phyloP scores from a whole-genome alignment of 352 stramenopile genomes.

The Albugo laibachii region DNA sequence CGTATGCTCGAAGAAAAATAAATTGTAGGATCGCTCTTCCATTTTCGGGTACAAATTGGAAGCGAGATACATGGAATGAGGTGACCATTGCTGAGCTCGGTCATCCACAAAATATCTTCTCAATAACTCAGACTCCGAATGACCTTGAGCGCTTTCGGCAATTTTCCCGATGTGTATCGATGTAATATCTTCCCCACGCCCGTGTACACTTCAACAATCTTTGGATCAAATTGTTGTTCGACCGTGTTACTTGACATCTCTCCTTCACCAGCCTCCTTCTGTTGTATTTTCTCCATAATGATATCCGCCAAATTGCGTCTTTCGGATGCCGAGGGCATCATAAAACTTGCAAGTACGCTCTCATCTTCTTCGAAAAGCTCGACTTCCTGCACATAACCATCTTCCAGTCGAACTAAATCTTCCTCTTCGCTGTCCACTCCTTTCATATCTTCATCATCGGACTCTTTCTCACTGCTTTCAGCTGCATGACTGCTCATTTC shows the following conservation, averaged over 20 bases:
- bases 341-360: slow-evolving; percentile 71
- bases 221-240: slow-evolving; percentile 66
- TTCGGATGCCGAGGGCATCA: slow-evolving; percentile 51
- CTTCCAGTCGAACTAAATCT: slow-evolving; percentile 79
- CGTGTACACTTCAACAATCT: slow-evolving; percentile 98
- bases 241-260: slow-evolving; percentile 27
- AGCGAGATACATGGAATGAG: slow-evolving; percentile 95
- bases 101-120: slow-evolving; percentile 97
- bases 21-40: slow-evolving; percentile 97
- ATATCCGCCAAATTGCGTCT: slow-evolving; percentile 94
- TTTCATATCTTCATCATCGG: slow-evolving; percentile 68
- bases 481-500: slow-evolving; percentile 10
- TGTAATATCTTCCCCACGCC: slow-evolving; percentile 95
- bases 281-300: slow-evolving; percentile 98
- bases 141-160: slow-evolving; percentile 99
- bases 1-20: slow-evolving; percentile 94
- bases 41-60: slow-evolving; percentile 99
- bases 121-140: slow-evolving; percentile 97
- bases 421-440: slow-evolving; percentile 52
- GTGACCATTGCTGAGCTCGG: slow-evolving; percentile 94
- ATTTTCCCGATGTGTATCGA: slow-evolving; percentile 94
- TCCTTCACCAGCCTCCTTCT: slow-evolving; percentile 83
- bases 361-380: slow-evolving; percentile 78
- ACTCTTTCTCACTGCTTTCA: slow-evolving; percentile 54
- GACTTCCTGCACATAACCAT: slow-evolving; percentile 81